These are phyloP conservation scores for Niveomyces coronatus DNA, from an alignment of 2,329 filamentous ascomycete genomes.

Conservation along the genomic window DNA sequence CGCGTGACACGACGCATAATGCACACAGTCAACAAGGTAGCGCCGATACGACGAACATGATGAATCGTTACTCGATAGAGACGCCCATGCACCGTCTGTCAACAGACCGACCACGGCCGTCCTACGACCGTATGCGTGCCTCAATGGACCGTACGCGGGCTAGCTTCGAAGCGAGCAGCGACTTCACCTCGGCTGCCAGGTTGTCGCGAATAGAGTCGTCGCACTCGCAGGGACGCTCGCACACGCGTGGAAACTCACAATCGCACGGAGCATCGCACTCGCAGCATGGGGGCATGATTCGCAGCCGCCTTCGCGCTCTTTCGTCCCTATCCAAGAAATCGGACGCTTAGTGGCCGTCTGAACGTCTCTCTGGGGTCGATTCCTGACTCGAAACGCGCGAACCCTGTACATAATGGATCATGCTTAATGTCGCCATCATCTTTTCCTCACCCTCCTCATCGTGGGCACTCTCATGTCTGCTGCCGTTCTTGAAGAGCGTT, in stretches of 20 bases:
- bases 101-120: slow-evolving; percentile 62
- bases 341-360: slow-evolving; percentile 23
- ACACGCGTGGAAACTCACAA: too few species aligned
- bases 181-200: slow-evolving; percentile 85
- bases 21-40: slow-evolving; percentile 82
- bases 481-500: too few species aligned
- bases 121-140: slow-evolving; percentile 76
- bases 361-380: slow-evolving; percentile 11
- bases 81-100: slow-evolving; percentile 38
- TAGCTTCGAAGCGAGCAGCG: slow-evolving; percentile 78
- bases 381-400: slow-evolving; percentile 10
- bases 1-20: slow-evolving; percentile 61
- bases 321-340: slow-evolving; percentile 30
- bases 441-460: slow-evolving; percentile 4
- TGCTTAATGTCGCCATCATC: slow-evolving; percentile 19
- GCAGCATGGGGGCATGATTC: slow-evolving; percentile 20
- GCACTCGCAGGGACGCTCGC: slow-evolving; percentile 31
- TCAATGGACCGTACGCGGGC: slow-evolving; percentile 79
- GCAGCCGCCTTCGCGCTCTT: slow-evolving; percentile 30
- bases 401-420: slow-evolving; percentile 21
- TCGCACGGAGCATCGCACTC: slow-evolving; percentile 55
- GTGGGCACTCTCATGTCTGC: too few species aligned
- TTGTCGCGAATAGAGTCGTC: slow-evolving; percentile 74
- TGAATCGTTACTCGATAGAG: slow-evolving; percentile 52
- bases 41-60: slow-evolving; percentile 85